A percentile compares a stretch with the other conserved stretches of the same genome.
Conservation (phyloP, 371 early-diverging fungal species). For the Mortierella sp. region DNA sequence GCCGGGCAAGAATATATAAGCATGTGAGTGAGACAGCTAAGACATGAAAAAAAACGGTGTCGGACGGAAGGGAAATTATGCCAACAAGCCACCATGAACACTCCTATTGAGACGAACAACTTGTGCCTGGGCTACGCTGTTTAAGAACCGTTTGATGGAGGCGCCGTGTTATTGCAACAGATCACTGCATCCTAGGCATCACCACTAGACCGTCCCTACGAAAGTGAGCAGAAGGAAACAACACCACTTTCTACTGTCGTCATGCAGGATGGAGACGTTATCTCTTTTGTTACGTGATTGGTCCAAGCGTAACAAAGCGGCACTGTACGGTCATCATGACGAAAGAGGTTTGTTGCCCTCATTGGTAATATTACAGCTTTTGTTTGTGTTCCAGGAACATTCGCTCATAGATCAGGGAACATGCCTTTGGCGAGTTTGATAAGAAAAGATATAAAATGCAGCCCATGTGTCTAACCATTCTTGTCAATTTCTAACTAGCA, state of each 20-base stretch:
- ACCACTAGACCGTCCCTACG: no score
- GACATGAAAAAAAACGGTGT: not conserved
- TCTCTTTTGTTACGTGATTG: not conserved
- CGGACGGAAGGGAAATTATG: not conserved
- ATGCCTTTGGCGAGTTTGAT: not conserved
- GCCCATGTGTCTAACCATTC: constrained; percentile 16
- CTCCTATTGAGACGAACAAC: no score
- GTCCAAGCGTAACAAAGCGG: not conserved
- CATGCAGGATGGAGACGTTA: not conserved
- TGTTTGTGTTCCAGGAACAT: not conserved
- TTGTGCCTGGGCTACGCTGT: no score
- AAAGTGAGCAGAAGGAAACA: no score
- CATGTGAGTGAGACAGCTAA: not conserved
- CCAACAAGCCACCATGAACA: no score
- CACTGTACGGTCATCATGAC: not conserved
- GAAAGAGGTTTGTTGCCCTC: not conserved
- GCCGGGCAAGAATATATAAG: not conserved
- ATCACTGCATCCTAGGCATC: no score
- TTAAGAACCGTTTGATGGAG: no score
- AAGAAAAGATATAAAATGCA: not conserved
- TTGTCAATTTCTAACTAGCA: not conserved
- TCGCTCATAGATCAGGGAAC: not conserved
- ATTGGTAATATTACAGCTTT: not conserved
- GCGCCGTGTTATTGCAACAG: no score
- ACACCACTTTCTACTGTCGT: not conserved